Evolutionary conservation across 805 yeast genomes (phyloP).

Genomic region (Starmerella riodocensis): DNA sequence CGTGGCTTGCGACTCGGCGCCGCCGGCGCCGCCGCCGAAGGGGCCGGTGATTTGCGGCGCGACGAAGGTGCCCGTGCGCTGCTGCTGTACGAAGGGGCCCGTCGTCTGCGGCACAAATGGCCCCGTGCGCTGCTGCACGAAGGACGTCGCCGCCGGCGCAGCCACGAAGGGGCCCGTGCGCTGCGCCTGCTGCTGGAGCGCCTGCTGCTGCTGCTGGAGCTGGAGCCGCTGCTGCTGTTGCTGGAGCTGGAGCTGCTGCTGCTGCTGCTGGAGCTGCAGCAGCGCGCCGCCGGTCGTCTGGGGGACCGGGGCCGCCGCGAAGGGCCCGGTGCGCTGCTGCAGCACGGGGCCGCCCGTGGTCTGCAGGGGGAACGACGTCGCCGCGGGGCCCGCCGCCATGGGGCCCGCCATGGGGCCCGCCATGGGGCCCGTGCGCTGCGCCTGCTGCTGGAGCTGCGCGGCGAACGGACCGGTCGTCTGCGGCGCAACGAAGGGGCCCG

Average conservation of each 20-base stretch:
- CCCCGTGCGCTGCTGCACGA: constrained; percentile 8
- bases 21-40: too few species aligned
- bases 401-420: too few species aligned
- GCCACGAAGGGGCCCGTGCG: background rate
- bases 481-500: constrained; percentile 20
- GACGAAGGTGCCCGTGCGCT: constrained; percentile 21
- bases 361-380: constrained; percentile 2
- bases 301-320: constrained; percentile 2
- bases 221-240: too few species aligned
- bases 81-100: constrained; percentile 21
- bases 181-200: background rate
- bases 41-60: constrained; percentile 26
- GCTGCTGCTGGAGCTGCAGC: too few species aligned
- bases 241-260: too few species aligned
- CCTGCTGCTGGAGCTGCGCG: constrained; percentile 26
- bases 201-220: background rate
- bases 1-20: too few species aligned
- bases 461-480: constrained; percentile 22
- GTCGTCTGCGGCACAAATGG: constrained; percentile 5
- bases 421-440: too few species aligned
- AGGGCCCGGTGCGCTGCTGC: constrained; percentile 17
- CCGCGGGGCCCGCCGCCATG: constrained; percentile 2
- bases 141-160: constrained; percentile 3
- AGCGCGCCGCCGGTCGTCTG: background rate
- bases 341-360: too few species aligned